Evolutionary conservation across 2,329 filamentous ascomycete genomes (phyloP).

Genomic region (Xylariales sp.): DNA sequence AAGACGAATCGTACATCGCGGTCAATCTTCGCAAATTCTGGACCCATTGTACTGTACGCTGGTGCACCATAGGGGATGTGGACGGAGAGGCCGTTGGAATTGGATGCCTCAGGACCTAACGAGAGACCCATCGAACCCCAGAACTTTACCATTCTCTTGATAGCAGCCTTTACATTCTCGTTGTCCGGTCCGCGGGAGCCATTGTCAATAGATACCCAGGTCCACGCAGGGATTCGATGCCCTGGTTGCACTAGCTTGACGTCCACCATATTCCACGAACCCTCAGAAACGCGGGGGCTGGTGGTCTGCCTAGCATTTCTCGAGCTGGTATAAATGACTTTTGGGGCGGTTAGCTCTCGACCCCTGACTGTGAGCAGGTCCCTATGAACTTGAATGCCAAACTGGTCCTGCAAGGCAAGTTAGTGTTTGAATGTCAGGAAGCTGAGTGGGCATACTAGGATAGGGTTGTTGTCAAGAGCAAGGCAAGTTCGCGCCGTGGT

Average conservation of each 20-base stretch:
- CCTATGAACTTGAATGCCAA: conserved; percentile 58
- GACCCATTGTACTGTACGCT: not conserved
- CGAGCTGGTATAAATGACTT: conserved; percentile 50
- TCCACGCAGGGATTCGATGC: conserved; percentile 42
- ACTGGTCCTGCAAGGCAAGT: conserved; percentile 31
- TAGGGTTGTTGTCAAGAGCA: conserved; percentile 46
- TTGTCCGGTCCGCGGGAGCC: conserved; percentile 2
- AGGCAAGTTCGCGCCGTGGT: conserved; percentile 52
- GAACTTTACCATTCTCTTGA: conserved; percentile 1
- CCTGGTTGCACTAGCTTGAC: conserved; percentile 53
- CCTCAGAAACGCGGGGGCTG: conserved; percentile 34
- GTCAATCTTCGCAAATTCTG: not conserved
- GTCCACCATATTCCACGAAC: conserved; percentile 65
- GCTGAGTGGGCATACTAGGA: conserved; percentile 34
- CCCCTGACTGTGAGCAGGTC: conserved; percentile 67
- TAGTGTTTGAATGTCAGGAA: not conserved
- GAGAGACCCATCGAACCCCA: conserved; percentile 4
- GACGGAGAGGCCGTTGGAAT: not conserved
- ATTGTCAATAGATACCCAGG: conserved; percentile 37
- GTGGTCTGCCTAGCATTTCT: conserved; percentile 26
- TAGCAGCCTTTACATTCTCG: not conserved
- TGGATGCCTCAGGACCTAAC: not conserved
- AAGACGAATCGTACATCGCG: conserved; percentile 2
- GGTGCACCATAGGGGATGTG: not conserved
- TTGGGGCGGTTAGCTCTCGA: conserved; percentile 60